Evolutionary conservation across 768 basidiomycete genomes (phyloP).

Genomic region (Boletus sp.): DNA sequence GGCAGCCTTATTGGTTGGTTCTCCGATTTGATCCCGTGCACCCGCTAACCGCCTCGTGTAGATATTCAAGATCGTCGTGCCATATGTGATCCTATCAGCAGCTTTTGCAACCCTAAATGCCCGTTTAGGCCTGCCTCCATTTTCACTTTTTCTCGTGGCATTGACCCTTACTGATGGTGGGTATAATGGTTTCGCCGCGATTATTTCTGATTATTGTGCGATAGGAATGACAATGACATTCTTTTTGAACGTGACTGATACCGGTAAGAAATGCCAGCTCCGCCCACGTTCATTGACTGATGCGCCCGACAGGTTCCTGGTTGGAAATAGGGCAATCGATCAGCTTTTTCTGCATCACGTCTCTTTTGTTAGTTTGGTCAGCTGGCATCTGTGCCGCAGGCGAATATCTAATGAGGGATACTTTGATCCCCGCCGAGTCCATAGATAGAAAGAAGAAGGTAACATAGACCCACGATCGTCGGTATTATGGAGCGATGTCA

Average conservation of each 20-base stretch:
- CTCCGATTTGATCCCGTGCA: background rate
- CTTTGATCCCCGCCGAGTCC: conserved; percentile 21
- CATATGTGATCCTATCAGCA: conserved; percentile 74
- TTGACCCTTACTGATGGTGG: conserved; percentile 46
- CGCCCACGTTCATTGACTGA: conserved; percentile 2
- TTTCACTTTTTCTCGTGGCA: conserved; percentile 78
- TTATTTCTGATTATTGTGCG: background rate
- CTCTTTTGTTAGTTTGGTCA: conserved; percentile 74
- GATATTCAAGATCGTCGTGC: conserved; percentile 81
- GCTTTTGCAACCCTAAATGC: conserved; percentile 68
- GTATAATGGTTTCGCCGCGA: conserved; percentile 4
- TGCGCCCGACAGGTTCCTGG: conserved; percentile 62
- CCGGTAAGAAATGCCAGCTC: conserved; percentile 42
- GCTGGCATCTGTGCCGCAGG: conserved; percentile 73
- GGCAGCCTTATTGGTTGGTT: conserved; percentile 63
- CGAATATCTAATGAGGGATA: conserved; percentile 60
- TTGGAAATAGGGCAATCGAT: conserved; percentile 88
- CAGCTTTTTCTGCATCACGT: conserved; percentile 84
- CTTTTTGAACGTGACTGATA: conserved; percentile 82
- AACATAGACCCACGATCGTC: conserved; percentile 25
- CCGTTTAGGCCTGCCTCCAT: conserved; percentile 66
- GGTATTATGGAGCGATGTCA: conserved; percentile 9
- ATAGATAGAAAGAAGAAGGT: conserved; percentile 20
- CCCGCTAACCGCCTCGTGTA: conserved; percentile 26
- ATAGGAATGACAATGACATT: conserved; percentile 80